phyloP scores from a whole-genome alignment of 495 filamentous ascomycete species.

The Lophiostoma macrostomum region DNA sequence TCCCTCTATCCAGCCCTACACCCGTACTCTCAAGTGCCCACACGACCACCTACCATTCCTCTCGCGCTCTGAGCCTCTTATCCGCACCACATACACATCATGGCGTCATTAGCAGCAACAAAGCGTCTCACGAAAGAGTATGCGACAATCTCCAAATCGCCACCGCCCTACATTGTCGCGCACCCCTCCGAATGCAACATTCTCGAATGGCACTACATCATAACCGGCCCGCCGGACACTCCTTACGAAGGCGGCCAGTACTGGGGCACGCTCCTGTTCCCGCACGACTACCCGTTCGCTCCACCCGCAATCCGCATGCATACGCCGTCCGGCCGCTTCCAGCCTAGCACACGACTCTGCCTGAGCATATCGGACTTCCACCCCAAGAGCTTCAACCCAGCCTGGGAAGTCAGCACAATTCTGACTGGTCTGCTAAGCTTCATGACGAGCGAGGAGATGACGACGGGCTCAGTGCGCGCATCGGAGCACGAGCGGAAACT shows the following conservation, averaged over 20 bases:
- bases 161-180: slow-evolving; percentile 87
- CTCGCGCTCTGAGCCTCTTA: background rate
- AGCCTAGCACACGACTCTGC: slow-evolving; percentile 85
- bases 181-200: slow-evolving; percentile 95
- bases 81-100: slow-evolving; percentile 10
- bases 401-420: slow-evolving; percentile 98
- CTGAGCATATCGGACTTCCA: slow-evolving; percentile 97
- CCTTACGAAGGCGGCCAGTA: slow-evolving; percentile 95
- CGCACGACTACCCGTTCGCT: slow-evolving; percentile 93
- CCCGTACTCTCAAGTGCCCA: slow-evolving; percentile 11
- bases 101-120: slow-evolving; percentile 43
- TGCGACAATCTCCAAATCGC: slow-evolving; percentile 83
- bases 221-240: slow-evolving; percentile 91
- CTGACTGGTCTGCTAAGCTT: slow-evolving; percentile 91
- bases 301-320: slow-evolving; percentile 99
- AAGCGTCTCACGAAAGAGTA: slow-evolving; percentile 82
- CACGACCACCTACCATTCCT: background rate
- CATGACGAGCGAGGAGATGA: slow-evolving; percentile 99
- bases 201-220: slow-evolving; percentile 98
- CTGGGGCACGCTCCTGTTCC: slow-evolving; percentile 96
- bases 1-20: too few relatives aligned
- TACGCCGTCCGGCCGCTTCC: slow-evolving; percentile 92
- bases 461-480: slow-evolving; percentile 83
- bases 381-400: slow-evolving; percentile 94
- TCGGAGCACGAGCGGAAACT: slow-evolving; percentile 74